These are phyloP conservation scores for Gleditsia sinensis DNA, from an alignment of 306 rosid genomes.

Conservation along the genomic window DNA sequence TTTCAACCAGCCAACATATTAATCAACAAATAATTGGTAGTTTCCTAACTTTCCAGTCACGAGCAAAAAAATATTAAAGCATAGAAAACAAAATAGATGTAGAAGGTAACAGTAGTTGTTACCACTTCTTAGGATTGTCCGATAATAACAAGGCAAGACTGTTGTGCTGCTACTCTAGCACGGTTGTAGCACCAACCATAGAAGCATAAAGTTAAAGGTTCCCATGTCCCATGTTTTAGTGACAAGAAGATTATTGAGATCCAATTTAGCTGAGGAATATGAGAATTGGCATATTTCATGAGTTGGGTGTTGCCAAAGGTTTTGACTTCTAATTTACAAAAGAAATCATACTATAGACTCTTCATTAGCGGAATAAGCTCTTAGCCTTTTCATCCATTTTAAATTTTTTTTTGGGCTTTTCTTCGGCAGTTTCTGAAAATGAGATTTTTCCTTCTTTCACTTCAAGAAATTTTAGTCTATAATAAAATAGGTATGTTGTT, in stretches of 20 bases:
- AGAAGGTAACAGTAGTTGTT: background rate
- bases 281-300: background rate
- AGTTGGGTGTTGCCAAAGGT: background rate
- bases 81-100: background rate
- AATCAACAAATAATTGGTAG: background rate
- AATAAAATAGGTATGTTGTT: background rate
- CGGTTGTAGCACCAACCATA: background rate
- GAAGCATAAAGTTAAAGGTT: background rate
- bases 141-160: conserved; percentile 1
- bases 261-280: background rate
- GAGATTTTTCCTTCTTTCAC: background rate
- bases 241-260: background rate
- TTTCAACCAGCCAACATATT: background rate
- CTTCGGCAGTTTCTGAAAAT: background rate
- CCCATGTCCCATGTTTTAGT: background rate
- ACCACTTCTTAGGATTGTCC: background rate
- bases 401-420: background rate
- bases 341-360: background rate
- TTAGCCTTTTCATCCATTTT: background rate
- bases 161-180: background rate
- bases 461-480: background rate
- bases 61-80: background rate
- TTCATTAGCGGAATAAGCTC: conserved; percentile 3
- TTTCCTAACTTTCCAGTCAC: background rate
- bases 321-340: background rate